These are phyloP conservation scores for Scedosporium aurantiacum DNA, from an alignment of 2,329 filamentous ascomycete species.

Conservation along the genomic window DNA sequence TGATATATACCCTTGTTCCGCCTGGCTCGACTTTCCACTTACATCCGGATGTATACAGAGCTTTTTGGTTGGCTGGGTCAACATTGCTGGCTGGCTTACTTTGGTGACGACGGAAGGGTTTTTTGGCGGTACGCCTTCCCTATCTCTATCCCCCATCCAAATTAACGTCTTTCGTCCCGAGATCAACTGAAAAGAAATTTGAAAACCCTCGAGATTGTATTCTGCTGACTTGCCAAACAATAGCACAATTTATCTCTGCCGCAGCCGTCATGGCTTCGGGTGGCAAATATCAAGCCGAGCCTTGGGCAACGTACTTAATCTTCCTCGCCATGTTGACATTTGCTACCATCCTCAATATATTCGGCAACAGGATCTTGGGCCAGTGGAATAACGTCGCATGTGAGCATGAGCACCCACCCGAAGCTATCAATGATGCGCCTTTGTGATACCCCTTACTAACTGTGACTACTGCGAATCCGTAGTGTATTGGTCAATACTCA, in stretches of 20 bases:
- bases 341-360: slow-evolving; percentile 27
- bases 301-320: slow-evolving; percentile 30
- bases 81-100: slow-evolving; percentile 34
- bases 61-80: slow-evolving; percentile 33
- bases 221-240: background rate
- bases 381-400: slow-evolving; percentile 30
- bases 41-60: slow-evolving; percentile 17
- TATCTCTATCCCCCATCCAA: background rate
- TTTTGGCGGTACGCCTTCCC: slow-evolving; percentile 22
- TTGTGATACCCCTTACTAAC: background rate
- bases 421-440: background rate
- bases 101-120: slow-evolving; percentile 31
- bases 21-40: fast-evolving
- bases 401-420: slow-evolving; percentile 12
- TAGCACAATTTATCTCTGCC: slow-evolving; percentile 32
- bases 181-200: background rate
- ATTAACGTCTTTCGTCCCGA: too few species aligned
- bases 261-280: slow-evolving; percentile 27
- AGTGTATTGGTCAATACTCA: slow-evolving; percentile 31
- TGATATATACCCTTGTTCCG: background rate
- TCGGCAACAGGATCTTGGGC: slow-evolving; percentile 28
- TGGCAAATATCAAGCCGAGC: slow-evolving; percentile 23
- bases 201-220: background rate
- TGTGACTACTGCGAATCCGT: background rate
- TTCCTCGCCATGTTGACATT: slow-evolving; percentile 27